These are phyloP conservation scores for Saprolegnia diclina DNA, from an alignment of 352 stramenopile genomes.

Conservation along the genomic window DNA sequence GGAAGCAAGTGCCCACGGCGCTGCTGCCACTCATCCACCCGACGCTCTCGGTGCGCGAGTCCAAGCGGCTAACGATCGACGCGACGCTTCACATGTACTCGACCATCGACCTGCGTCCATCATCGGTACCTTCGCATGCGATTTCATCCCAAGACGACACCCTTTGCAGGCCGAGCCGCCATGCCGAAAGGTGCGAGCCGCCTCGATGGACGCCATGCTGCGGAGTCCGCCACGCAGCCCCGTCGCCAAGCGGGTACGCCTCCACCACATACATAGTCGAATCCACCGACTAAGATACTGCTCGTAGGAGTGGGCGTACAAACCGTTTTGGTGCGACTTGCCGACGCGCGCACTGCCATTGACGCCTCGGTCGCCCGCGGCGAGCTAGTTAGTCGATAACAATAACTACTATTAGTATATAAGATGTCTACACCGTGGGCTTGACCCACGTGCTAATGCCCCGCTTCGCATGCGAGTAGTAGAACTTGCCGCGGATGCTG, in stretches of 20 bases:
- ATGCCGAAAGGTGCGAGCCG: background rate
- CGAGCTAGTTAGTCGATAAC: constrained; percentile 21
- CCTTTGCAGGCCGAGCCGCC: background rate
- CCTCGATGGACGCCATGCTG: constrained; percentile 7
- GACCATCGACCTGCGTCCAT: background rate
- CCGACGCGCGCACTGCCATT: background rate
- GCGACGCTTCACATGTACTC: constrained; percentile 9
- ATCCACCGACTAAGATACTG: background rate
- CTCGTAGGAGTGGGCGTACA: constrained; percentile 17
- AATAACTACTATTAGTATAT: constrained; percentile 14
- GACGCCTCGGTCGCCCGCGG: background rate
- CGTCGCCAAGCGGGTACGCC: background rate
- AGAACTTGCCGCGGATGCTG: constrained; percentile 81
- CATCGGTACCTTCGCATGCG: background rate
- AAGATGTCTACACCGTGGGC: constrained; percentile 17
- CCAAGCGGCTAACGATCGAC: background rate
- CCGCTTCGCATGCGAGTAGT: constrained; percentile 86
- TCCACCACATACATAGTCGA: background rate
- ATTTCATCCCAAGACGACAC: background rate
- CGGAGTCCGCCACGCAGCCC: background rate
- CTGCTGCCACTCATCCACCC: background rate
- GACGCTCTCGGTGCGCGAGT: background rate
- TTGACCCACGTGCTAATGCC: constrained; percentile 87
- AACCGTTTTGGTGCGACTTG: constrained; percentile 24
- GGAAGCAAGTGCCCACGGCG: background rate